phyloP scores from a whole-genome alignment of 73 alveolate species.

The Paramecium pentaurelia region DNA sequence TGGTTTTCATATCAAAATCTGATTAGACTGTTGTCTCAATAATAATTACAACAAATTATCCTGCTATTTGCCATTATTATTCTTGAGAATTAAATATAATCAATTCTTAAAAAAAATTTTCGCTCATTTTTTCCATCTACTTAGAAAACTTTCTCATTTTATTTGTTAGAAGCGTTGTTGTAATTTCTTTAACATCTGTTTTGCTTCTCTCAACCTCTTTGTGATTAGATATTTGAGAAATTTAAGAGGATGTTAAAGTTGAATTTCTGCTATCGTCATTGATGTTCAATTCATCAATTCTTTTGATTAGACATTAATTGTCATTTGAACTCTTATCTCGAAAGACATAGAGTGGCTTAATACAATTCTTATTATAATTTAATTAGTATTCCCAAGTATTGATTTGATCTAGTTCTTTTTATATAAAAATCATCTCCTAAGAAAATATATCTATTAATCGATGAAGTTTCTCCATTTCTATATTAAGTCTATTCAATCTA shows the following conservation, averaged over 20 bases:
- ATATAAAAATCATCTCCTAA: not conserved
- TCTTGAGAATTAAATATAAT: not conserved
- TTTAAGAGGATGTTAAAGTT: not conserved
- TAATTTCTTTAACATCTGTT: not conserved
- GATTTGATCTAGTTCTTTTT: not conserved
- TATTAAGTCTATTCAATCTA: not conserved
- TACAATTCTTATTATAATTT: not conserved
- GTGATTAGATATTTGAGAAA: not conserved
- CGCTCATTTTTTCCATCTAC: not conserved
- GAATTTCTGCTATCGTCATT: not conserved
- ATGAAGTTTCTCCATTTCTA: not conserved
- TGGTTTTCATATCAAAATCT: not conserved
- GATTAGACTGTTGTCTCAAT: not conserved
- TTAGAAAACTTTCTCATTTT: not conserved
- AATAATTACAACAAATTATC: conserved; percentile 7
- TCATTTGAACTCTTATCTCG: not conserved
- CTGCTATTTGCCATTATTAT: not conserved
- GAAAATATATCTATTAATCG: not conserved
- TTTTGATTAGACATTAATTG: not conserved
- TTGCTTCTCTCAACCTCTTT: not conserved
- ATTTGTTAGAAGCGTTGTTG: not conserved
- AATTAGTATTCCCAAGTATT: not conserved
- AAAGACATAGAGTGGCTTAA: not conserved
- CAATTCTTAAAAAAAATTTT: not conserved
- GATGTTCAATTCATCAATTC: not conserved